A percentile compares a stretch with the other conserved stretches of the same genome.
These are phyloP conservation scores for Globisporangium lucens DNA, from an alignment of 352 stramenopile species.

Conservation along the genomic window DNA sequence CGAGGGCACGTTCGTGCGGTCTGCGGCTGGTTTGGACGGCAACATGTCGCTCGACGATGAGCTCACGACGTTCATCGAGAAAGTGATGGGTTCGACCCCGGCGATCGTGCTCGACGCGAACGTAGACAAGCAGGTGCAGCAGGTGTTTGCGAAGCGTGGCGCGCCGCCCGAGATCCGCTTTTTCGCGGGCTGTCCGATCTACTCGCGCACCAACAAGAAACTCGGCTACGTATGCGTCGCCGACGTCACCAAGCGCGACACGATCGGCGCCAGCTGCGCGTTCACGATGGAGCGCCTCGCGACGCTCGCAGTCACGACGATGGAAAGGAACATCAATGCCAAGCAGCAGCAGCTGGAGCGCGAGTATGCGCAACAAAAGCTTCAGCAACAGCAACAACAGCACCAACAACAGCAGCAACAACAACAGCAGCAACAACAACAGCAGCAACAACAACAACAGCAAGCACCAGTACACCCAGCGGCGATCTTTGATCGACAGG, in stretches of 20 bases:
- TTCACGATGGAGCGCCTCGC: conserved; percentile 82
- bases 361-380: conserved; percentile 12
- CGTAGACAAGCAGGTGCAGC: conserved; percentile 62
- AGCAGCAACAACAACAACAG: conserved; percentile 14
- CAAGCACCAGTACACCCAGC: conserved; percentile 22
- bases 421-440: conserved; percentile 12
- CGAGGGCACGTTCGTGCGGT: conserved; percentile 46
- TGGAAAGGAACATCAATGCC: conserved; percentile 55
- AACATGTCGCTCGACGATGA: conserved; percentile 54
- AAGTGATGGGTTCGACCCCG: conserved; percentile 75
- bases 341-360: conserved; percentile 22
- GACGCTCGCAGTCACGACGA: conserved; percentile 70
- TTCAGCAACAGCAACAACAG: conserved; percentile 22
- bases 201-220: conserved; percentile 62
- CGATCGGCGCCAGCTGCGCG: conserved; percentile 61
- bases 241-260: conserved; percentile 72
- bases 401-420: conserved; percentile 20
- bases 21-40: conserved; percentile 42
- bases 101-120: conserved; percentile 73
- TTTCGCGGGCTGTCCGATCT: conserved; percentile 77
- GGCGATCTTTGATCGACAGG: conserved; percentile 42
- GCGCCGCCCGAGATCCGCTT: conserved; percentile 55
- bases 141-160: conserved; percentile 43
- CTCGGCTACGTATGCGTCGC: conserved; percentile 79
- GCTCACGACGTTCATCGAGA: conserved; percentile 62